A percentile compares a stretch with the other conserved stretches of the same genome.
Evolutionary conservation across 768 basidiomycete species (phyloP).

Genomic region (Suillus americanus): DNA sequence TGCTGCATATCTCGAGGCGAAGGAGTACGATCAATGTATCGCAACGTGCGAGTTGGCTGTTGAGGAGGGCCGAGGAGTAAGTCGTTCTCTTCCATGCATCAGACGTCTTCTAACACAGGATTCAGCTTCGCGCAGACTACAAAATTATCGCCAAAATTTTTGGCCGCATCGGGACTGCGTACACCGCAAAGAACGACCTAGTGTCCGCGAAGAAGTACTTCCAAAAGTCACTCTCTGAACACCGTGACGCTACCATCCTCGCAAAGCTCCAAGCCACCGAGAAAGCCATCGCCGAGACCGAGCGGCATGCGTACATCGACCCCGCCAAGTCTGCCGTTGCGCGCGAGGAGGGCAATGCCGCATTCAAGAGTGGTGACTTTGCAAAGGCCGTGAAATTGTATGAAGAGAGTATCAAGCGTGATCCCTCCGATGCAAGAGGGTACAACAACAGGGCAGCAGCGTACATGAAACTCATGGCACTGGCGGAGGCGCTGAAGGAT

Average conservation of each 20-base stretch:
- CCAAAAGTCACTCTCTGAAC: conserved; percentile 92
- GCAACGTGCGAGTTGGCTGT: conserved; percentile 95
- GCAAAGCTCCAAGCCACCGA: conserved; percentile 87
- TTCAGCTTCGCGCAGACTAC: conserved; percentile 84
- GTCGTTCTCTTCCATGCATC: conserved; percentile 16
- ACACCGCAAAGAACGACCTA: conserved; percentile 77
- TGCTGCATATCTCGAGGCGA: conserved; percentile 95
- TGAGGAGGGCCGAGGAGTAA: conserved; percentile 84
- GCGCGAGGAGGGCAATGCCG: conserved; percentile 88
- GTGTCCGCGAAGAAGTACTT: conserved; percentile 83
- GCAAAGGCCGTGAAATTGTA: conserved; percentile 90
- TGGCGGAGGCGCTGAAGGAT: conserved; percentile 96
- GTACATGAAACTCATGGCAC: conserved; percentile 90
- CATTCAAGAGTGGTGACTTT: conserved; percentile 93
- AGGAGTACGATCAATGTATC: conserved; percentile 87
- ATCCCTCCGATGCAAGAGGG: conserved; percentile 84
- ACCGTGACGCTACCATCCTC: conserved; percentile 91
- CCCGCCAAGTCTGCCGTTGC: conserved; percentile 79
- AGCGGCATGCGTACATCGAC: conserved; percentile 83
- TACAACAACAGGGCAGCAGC: conserved; percentile 99
- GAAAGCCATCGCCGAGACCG: conserved; percentile 72
- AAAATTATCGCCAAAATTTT: conserved; percentile 94
- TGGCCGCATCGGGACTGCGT: conserved; percentile 85
- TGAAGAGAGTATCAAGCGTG: conserved; percentile 95
- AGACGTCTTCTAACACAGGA: background rate